A percentile compares a stretch with the other conserved stretches of the same genome.
Conservation (phyloP, 108 stramenopile species). For the Cyclotella kingstonii region DNA sequence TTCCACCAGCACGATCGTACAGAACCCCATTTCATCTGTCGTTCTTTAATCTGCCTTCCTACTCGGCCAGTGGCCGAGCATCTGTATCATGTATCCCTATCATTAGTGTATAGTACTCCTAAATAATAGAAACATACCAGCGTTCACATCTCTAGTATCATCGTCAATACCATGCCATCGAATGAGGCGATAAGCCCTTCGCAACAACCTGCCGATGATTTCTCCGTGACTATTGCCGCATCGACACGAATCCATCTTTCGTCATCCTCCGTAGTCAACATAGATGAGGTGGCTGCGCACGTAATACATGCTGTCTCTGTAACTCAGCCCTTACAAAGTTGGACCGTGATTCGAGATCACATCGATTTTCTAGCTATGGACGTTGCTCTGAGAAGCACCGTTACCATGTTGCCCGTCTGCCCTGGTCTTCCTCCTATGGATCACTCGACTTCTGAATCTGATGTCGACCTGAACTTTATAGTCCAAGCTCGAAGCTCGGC, state of each 20-base stretch:
- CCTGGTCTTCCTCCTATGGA: constrained; percentile 21
- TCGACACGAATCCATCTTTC: constrained; percentile 1
- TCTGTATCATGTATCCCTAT: too few species aligned
- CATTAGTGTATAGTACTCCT: too few species aligned
- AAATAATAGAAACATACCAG: too few species aligned
- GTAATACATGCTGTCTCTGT: constrained; percentile 78
- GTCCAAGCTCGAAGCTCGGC: constrained; percentile 55
- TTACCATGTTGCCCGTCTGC: constrained; percentile 47
- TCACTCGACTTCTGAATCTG: neutral
- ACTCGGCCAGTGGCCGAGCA: too few species aligned
- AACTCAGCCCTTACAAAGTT: constrained; percentile 76
- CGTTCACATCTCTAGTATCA: too few species aligned
- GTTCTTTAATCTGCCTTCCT: too few species aligned
- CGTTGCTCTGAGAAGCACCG: constrained; percentile 34
- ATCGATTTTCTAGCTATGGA: constrained; percentile 67
- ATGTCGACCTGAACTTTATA: constrained; percentile 33
- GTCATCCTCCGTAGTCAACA: neutral
- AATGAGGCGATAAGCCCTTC: too few species aligned
- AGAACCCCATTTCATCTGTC: too few species aligned
- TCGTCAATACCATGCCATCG: too few species aligned
- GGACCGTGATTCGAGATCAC: constrained; percentile 85
- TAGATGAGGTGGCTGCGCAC: constrained; percentile 1
- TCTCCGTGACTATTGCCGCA: constrained; percentile 8
- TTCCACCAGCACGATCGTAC: too few species aligned
- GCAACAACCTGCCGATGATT: too few species aligned